Evolutionary conservation across 306 rosid genomes (phyloP), one percentile per base, ranked within the genome.

Genomic region (Biancaea sappan): DNA sequence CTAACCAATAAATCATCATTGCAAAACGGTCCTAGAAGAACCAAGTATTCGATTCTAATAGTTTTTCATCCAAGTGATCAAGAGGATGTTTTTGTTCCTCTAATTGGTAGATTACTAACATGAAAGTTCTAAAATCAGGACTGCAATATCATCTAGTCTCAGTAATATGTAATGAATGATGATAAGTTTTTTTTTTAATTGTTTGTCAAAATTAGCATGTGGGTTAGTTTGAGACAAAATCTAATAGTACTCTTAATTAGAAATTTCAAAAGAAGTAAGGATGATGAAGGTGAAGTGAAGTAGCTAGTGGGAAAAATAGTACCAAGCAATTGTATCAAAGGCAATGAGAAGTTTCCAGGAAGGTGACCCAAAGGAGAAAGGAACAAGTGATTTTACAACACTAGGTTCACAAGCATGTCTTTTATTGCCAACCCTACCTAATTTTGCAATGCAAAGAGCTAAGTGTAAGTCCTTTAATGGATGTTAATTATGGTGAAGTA

Each of bases 341-440:
- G 43, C 3, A 56, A 63, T 63, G 10, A 77, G 79, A 77, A 77
- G 77, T 81, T 72, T 72, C 79, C 47, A 65, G 51, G 83, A 78
- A 81, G 71, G 67, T 71, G 66, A 38, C 75, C 29, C 51, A 50
- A 69, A 59, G 28, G 5, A 44, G 13, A 44, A 58, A 6, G 22
- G 29, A 0, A 57, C 77, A 71, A 71, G 12, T 54, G 3, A 69
- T 60, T 11, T 5, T 15, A 31, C 3, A 2, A n/a, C n/a, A n/a
- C n/a, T n/a, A n/a, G n/a, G 32, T 5, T 72, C 53, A 26, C 7
- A 24, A 14, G 26, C 28, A 34, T 65, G 13, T 65, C 2, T 22
- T 28, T 44, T 72, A 8, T 32, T 48, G 9, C 7, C 54, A 50
- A 54, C 52, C 70, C 70, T 51, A 47, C 78, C 66, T 61, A 38